Base-by-base conservation (phyloP, 2,329 filamentous ascomycete genomes). In the Cladobotryum mycophilum region DNA sequence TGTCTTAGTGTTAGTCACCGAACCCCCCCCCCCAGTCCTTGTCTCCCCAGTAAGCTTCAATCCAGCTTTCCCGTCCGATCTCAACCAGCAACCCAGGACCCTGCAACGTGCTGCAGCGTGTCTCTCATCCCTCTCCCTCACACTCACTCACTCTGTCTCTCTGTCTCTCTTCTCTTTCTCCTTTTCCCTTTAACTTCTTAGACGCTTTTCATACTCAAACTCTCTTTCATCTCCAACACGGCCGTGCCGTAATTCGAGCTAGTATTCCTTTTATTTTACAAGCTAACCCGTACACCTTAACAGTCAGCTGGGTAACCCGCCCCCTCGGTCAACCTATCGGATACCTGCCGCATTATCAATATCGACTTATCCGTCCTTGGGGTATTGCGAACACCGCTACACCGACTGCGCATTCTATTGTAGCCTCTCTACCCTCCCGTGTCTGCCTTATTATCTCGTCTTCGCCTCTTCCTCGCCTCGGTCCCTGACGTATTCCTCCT, bases 281-380 rank as follows among this genome's bases (percentile, higher is more conserved):
- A 41, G 51, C 57, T 58, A 50, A 58, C 52, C 25, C 55, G 42
- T 56, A 50, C 42, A 54, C 57, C 53, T 58, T 57, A 20, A 20
- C 52, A 55, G 54, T 54, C 49, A 54, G 45, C 58, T 57, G 59
- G 52, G 52, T 53, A 58, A n/a, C 51, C 52, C 53, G 52, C 56
- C 53, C 37, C 41, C 53, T 44, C 48, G 46, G 55, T 54, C 56
- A 55, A 56, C 61, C 58, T 65, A 63, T 65, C 65, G 59, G 62
- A 65, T 64, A 67, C 57, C 58, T 61, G 53, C 61, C 59, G 52
- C 52, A 48, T 41, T 30, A 47, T 54, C 54, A 52, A 53, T 53
- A 50, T 53, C 54, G 50, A 49, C 53, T 53, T 53, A 53, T 56
- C 44, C 55, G 49, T 58, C 51, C 55, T 58, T 41, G 38, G 45